These are phyloP conservation scores for Cryptococcus sp. DNA, from an alignment of 1,284 basidiomycete species.

Conservation along the genomic window DNA sequence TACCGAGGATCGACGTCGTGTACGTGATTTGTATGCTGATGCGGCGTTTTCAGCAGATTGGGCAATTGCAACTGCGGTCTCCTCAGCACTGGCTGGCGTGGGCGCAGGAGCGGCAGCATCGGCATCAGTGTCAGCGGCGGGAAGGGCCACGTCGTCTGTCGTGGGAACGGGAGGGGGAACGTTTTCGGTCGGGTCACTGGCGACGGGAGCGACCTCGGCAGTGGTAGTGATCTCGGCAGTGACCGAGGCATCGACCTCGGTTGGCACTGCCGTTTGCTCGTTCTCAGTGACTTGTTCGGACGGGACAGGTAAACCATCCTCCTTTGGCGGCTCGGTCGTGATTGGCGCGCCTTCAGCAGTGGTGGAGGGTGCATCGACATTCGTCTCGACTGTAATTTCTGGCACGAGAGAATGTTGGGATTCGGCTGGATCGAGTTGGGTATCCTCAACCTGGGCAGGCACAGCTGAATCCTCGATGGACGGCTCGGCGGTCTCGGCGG, in stretches of 20 bases:
- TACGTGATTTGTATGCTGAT: constrained; percentile 26
- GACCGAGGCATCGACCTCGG: neutral
- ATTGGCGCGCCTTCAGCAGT: neutral
- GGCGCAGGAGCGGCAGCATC: constrained; percentile 3
- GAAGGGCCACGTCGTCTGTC: neutral
- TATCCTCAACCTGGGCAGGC: no score
- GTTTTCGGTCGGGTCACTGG: neutral
- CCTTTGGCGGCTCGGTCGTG: no score
- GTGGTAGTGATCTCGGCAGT: neutral
- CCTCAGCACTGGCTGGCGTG: constrained; percentile 15
- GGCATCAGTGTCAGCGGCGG: neutral
- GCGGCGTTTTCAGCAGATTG: constrained; percentile 30
- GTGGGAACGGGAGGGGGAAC: neutral
- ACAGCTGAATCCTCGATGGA: neutral
- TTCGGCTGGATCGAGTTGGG: no score
- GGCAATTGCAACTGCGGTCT: constrained; percentile 18
- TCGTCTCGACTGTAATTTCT: neutral
- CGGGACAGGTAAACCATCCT: neutral
- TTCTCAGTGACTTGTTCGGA: constrained; percentile 4
- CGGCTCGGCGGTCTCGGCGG: no score
- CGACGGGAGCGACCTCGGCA: neutral
- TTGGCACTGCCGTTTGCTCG: neutral
- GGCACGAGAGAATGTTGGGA: no score
- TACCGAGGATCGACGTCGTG: constrained; percentile 25
- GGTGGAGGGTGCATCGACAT: neutral